phyloP scores from a whole-genome alignment of 2,329 filamentous ascomycete genomes.

The Xylaria arbuscula region DNA sequence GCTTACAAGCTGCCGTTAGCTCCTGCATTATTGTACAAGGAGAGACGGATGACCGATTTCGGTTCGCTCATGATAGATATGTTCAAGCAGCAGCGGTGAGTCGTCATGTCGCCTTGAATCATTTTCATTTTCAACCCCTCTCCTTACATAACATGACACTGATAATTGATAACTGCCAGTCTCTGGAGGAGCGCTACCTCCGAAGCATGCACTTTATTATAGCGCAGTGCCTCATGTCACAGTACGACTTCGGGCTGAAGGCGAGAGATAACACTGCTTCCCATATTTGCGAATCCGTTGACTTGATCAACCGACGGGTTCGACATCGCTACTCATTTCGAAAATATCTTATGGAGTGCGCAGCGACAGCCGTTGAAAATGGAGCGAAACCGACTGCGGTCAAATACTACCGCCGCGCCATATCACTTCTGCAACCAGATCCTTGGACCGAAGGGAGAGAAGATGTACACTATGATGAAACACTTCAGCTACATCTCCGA shows the following conservation, averaged over 20 bases:
- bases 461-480: slow-evolving; percentile 89
- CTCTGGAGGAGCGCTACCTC: slow-evolving; percentile 74
- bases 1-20: slow-evolving; percentile 83
- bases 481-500: slow-evolving; percentile 79
- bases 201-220: slow-evolving; percentile 92
- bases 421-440: slow-evolving; percentile 80
- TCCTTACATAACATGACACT: slow-evolving; percentile 5
- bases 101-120: slow-evolving; percentile 4
- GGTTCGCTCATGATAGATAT: slow-evolving; percentile 90
- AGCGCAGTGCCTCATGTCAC: slow-evolving; percentile 81
- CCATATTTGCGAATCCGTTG: slow-evolving; percentile 82
- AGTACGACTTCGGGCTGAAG: slow-evolving; percentile 69
- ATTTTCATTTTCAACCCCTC: background rate
- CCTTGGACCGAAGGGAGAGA: slow-evolving; percentile 77
- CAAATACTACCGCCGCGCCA: slow-evolving; percentile 81
- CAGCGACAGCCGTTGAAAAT: slow-evolving; percentile 80
- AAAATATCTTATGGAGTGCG: slow-evolving; percentile 81
- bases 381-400: slow-evolving; percentile 85
- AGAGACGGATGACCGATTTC: slow-evolving; percentile 86
- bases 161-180: slow-evolving; percentile 44
- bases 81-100: slow-evolving; percentile 73
- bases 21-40: slow-evolving; percentile 84
- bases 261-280: slow-evolving; percentile 78
- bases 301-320: slow-evolving; percentile 77
- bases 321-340: slow-evolving; percentile 73